Evolutionary conservation across 768 basidiomycete species (phyloP), one percentile per base, ranked within the genome.

Genomic region (Aureoboletus auriporus): DNA sequence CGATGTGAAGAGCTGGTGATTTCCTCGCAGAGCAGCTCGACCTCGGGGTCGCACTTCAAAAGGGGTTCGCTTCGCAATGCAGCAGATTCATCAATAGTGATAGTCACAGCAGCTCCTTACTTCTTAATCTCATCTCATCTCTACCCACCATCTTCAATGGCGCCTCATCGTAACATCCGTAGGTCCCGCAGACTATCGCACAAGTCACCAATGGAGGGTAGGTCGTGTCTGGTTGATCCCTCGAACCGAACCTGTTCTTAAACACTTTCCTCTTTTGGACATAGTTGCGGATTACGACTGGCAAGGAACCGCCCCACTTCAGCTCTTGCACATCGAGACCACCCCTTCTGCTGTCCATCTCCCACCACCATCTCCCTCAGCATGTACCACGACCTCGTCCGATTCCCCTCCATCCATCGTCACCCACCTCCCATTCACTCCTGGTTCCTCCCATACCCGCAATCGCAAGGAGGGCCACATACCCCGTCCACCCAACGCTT

Each of bases 401-500:
- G 42, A 33, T 16, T 56, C 66, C 7, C 50, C 63, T 4, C 53
- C 56, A 7, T 9, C 55, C 43, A 4, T 61, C 28, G 9, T 55
- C 44, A 64, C 65, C 8, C 63, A 69, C 43, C 55, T 63, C 39
- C 54, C 60, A 3, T 60, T 62, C 43, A 27, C 54, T 2, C 62
- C 62, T 17, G 67, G 69, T 28, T 63, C 70, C n/a, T 70, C 75
- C 8, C 75, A 75, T 46, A 64, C 63, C 0, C 70, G 72, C 47
- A 72, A 68, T 54, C 68, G 66, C 59, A 67, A 63, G 59, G 67
- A 60, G 9, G 73, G 72, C 31, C 82, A 82, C 61, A 78, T 91
- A 33, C 82, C 82, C 29, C 82, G 90, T 12, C 91, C 91, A 2
- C 76, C 86, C 47, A 94, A 93, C 60, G 84, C 89, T 9, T 94